phyloP scores from a whole-genome alignment of 192 early-diverging fungal genomes.

The Coemansia sp. region DNA sequence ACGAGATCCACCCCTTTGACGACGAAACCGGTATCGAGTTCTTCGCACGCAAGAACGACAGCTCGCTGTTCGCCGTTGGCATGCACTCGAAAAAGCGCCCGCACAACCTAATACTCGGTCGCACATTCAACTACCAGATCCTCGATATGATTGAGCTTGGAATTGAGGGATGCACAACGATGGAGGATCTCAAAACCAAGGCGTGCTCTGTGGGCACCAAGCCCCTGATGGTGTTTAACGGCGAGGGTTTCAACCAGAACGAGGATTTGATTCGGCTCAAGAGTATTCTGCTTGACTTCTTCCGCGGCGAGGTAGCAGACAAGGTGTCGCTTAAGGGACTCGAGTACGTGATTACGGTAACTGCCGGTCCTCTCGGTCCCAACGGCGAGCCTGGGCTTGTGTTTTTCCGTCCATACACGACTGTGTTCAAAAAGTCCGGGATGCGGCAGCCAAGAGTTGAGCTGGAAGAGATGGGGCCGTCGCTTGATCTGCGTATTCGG shows the following conservation, averaged over 20 bases:
- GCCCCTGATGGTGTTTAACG: constrained; percentile 87
- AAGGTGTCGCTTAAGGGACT: constrained; percentile 82
- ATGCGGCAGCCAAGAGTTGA: constrained; percentile 85
- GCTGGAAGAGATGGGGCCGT: constrained; percentile 91
- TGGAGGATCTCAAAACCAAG: constrained; percentile 69
- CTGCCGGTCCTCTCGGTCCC: constrained; percentile 61
- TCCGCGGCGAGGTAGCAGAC: constrained; percentile 74
- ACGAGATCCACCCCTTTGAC: constrained; percentile 96
- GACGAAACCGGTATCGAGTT: constrained; percentile 89
- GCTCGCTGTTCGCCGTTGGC: constrained; percentile 85
- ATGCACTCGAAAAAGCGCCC: constrained; percentile 96
- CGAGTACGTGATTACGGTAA: constrained; percentile 84
- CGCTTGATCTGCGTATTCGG: constrained; percentile 75
- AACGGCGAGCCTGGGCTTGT: constrained; percentile 65
- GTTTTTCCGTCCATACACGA: constrained; percentile 78
- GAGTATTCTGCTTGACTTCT: constrained; percentile 86
- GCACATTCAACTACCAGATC: constrained; percentile 91
- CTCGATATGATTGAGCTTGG: constrained; percentile 96
- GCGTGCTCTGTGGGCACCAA: constrained; percentile 83
- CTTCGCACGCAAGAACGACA: constrained; percentile 94
- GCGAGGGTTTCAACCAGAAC: constrained; percentile 77
- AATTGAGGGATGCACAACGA: constrained; percentile 65
- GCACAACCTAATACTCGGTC: constrained; percentile 84
- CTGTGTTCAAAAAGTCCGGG: constrained; percentile 84
- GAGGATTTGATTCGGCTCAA: constrained; percentile 71